Evolutionary conservation across 2,329 filamentous ascomycete genomes (phyloP).

Genomic region (Amylocarpus encephaloides): DNA sequence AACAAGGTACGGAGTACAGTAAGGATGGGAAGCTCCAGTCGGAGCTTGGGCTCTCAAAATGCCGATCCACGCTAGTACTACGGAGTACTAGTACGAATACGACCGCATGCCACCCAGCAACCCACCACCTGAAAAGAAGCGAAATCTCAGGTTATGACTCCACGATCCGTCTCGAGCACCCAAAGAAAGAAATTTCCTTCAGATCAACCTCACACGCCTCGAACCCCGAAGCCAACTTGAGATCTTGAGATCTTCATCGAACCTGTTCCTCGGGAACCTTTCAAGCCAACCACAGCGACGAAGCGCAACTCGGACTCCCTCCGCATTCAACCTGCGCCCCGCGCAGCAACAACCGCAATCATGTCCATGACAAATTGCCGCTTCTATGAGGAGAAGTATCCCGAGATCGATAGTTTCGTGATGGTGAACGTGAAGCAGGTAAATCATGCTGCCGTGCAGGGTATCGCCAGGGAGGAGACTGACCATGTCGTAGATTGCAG

Average conservation of each 20-base stretch:
- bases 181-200: neutral
- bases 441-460: constrained; percentile 27
- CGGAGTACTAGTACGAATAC: too few species aligned
- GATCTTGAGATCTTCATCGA: too few species aligned
- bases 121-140: constrained; percentile 6
- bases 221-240: too few species aligned
- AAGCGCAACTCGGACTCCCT: constrained; percentile 15
- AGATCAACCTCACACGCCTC: neutral
- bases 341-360: constrained; percentile 43
- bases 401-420: constrained; percentile 98
- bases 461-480: neutral
- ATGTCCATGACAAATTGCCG: constrained; percentile 97
- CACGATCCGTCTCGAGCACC: neutral
- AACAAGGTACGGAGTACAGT: too few species aligned
- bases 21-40: neutral
- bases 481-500: constrained; percentile 65
- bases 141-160: neutral
- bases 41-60: neutral
- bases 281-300: constrained; percentile 5
- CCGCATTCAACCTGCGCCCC: constrained; percentile 13
- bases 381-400: constrained; percentile 96
- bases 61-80: constrained; percentile 1
- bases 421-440: constrained; percentile 99
- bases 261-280: too few species aligned
- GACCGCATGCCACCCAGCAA: constrained; percentile 6